phyloP scores from a whole-genome alignment of 257 asterid genomes.

The Rhazya stricta region DNA sequence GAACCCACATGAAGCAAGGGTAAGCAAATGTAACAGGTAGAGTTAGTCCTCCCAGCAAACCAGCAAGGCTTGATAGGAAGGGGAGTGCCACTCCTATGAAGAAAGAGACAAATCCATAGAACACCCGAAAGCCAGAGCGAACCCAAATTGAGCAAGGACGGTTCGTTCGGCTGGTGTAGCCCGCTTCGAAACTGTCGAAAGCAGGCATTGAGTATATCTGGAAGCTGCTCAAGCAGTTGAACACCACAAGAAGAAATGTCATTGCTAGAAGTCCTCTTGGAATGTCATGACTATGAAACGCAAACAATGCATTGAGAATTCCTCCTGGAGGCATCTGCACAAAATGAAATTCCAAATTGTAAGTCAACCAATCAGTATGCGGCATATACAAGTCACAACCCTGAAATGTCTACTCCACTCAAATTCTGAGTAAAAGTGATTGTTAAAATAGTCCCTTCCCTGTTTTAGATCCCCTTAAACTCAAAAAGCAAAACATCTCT shows the following conservation, averaged over 20 bases:
- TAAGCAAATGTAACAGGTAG: slow-evolving; percentile 98
- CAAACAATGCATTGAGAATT: slow-evolving; percentile 67
- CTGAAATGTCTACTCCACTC: not conserved
- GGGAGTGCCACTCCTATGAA: slow-evolving; percentile 95
- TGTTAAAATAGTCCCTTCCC: not conserved
- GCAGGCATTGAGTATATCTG: slow-evolving; percentile 98
- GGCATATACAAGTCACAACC: not conserved
- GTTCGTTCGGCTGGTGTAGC: slow-evolving; percentile 84
- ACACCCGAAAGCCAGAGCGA: slow-evolving; percentile 86
- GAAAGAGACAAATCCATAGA: slow-evolving; percentile 70
- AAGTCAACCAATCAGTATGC: not conserved
- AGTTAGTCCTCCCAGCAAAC: slow-evolving; percentile 88
- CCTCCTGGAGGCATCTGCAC: slow-evolving; percentile 95
- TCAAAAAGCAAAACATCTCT: not conserved
- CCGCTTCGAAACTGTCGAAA: slow-evolving; percentile 92
- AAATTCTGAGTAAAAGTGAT: not conserved
- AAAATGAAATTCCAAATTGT: not conserved
- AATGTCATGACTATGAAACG: slow-evolving; percentile 76
- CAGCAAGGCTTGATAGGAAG: slow-evolving; percentile 90
- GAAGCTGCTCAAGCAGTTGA: slow-evolving; percentile 97
- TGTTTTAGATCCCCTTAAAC: not conserved
- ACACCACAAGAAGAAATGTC: slow-evolving; percentile 90
- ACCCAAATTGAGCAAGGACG: slow-evolving; percentile 97
- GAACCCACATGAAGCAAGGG: slow-evolving; percentile 99
- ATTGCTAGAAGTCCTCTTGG: slow-evolving; percentile 74